A percentile compares a stretch with the other conserved stretches of the same genome.
Evolutionary conservation across 2,329 filamentous ascomycete genomes (phyloP).

Genomic region (Parafenestella ontariensis): DNA sequence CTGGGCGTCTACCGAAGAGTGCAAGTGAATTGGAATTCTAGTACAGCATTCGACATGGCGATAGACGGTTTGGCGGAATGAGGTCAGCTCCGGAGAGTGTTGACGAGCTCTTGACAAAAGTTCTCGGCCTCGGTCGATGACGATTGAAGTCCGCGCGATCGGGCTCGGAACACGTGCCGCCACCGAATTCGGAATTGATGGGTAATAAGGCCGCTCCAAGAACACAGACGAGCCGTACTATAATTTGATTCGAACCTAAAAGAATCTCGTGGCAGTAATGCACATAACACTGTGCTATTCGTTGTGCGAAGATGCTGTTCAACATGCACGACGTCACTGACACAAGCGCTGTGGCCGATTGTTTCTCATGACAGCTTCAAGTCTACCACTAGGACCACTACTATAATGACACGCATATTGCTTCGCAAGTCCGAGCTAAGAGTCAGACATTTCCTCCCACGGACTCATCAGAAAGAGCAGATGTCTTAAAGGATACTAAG

Average conservation of each 20-base stretch:
- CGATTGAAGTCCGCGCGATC: constrained; percentile 28
- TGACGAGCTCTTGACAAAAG: constrained; percentile 33
- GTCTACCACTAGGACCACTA: background rate
- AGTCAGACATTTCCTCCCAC: background rate
- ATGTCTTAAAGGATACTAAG: background rate
- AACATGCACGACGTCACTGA: constrained; percentile 12
- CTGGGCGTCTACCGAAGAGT: constrained; percentile 30
- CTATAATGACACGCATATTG: background rate
- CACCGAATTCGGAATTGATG: constrained; percentile 6
- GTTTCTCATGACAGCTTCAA: background rate
- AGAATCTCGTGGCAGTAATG: no score
- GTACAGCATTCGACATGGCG: constrained; percentile 35
- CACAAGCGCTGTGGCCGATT: constrained; percentile 10
- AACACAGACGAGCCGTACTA: no score
- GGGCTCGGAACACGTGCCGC: constrained; percentile 31
- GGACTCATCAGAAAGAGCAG: background rate
- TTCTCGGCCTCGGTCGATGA: constrained; percentile 36
- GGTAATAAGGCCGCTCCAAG: background rate
- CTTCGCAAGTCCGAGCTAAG: background rate
- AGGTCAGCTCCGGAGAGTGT: constrained; percentile 17
- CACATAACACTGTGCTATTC: background rate
- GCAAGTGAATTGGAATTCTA: constrained; percentile 17
- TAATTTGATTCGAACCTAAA: no score
- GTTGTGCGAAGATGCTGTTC: background rate
- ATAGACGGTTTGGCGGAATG: constrained; percentile 12